Evolutionary conservation across 768 basidiomycete species (phyloP), one percentile per base, ranked within the genome.

Genomic region (Leucocoprinus birnbaumii): DNA sequence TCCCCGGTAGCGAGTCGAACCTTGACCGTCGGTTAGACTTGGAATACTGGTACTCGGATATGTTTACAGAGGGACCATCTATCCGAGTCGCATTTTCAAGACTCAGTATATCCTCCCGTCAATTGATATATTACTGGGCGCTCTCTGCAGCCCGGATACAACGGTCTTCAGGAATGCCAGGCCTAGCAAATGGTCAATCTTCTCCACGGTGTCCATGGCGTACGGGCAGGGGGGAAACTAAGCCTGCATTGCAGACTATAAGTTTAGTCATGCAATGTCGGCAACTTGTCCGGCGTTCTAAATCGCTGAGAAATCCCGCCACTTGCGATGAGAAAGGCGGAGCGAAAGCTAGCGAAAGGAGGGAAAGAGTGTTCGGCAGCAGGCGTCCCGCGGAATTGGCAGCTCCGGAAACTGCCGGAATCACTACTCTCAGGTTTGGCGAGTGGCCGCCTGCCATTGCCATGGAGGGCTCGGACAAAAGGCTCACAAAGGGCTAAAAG

Each of bases 391-490:
- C 53, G 53, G 53, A 48, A 48, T 37, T 47, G 37, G 4, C 13
- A 22, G 16, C 7, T n/a, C 19, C 51, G 51, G 51, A 24, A 18
- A 38, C 13, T 55, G 18, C 47, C 46, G 53, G 41, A 38, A 38
- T 4, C 9, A n/a, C 9, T 6, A 3, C 16, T 38, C 4, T 38
- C 38, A 38, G 16, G 38, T n/a, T n/a, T 38, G 13, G 38, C 9
- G 38, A n/a, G 38, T 13, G 13, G 16, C 38, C 38, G 8, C 3
- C 38, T 38, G 9, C 16, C 38, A 38, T n/a, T n/a, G 11, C 53
- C 53, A 35, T 54, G 53, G 53, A 54, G 53, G 53, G 26, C 53
- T 46, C 48, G 53, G 51, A 38, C 9, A 4, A 3, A 16, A 38
- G 16, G 9, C 13, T 38, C 38, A 4, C 38, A 38, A 38, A 38